A percentile compares a stretch with the other conserved stretches of the same genome.
Conservation (phyloP, 306 rosid species). For the Prunus dulcis region DNA sequence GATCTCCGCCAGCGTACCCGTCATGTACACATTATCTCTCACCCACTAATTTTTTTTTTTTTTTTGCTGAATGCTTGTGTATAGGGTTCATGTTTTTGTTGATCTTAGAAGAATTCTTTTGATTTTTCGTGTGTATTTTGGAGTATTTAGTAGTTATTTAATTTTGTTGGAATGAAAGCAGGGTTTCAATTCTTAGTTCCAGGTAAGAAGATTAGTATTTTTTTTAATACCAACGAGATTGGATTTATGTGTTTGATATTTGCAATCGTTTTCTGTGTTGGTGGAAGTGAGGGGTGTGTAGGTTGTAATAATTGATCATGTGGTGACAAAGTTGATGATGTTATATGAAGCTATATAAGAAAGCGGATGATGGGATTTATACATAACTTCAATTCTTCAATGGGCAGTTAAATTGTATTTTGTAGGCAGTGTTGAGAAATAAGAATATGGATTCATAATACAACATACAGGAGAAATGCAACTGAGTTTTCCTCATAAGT, state of each 20-base stretch:
- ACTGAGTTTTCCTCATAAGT: not conserved
- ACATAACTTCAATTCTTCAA: not conserved
- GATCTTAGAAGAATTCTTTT: not conserved
- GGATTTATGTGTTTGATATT: not conserved
- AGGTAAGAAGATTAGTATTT: not conserved
- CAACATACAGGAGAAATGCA: not conserved
- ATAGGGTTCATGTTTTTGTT: conserved; percentile 13
- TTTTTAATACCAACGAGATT: not conserved
- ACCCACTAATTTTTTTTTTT: not conserved
- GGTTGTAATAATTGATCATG: not conserved
- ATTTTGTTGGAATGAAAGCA: not conserved
- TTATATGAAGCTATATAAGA: not conserved
- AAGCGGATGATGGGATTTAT: not conserved
- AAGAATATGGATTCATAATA: not conserved
- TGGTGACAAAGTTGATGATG: no score
- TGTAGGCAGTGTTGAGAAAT: not conserved
- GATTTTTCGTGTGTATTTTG: not conserved
- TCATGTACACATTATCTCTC: conserved; percentile 50
- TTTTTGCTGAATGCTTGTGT: not conserved
- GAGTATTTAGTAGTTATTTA: not conserved
- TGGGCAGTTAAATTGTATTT: not conserved
- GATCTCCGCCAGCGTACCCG: conserved; percentile 94
- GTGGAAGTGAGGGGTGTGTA: not conserved
- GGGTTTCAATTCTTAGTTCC: not conserved
- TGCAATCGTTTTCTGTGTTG: not conserved